A percentile compares a stretch with the other conserved stretches of the same genome.
These are phyloP conservation scores for Candida alai DNA, from an alignment of 805 yeast genomes.

Conservation along the genomic window DNA sequence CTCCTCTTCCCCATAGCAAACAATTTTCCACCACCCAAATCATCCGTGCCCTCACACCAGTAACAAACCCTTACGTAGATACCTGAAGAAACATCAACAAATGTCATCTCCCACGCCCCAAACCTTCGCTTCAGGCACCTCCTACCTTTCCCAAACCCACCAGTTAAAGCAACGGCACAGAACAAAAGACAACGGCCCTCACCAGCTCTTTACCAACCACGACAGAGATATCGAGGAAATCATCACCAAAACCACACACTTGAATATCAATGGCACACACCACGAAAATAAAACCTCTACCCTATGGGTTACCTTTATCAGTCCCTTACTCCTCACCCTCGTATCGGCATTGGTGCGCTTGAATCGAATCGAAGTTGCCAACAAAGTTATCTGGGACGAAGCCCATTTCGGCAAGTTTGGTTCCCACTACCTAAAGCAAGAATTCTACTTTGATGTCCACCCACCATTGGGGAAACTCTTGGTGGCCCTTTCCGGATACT, in stretches of 20 bases:
- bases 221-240: conserved; percentile 20
- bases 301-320: conserved; percentile 15
- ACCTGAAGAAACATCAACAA: too few species aligned
- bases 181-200: neutral
- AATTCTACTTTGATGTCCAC: conserved; percentile 93
- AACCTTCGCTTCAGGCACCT: too few species aligned
- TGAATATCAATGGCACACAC: conserved; percentile 10
- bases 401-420: conserved; percentile 98
- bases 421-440: conserved; percentile 80
- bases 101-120: too few species aligned
- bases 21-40: too few species aligned
- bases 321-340: conserved; percentile 33
- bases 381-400: conserved; percentile 92
- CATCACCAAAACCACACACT: conserved; percentile 18
- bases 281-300: neutral
- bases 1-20: too few species aligned
- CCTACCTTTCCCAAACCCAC: too few species aligned
- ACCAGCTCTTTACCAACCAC: too few species aligned
- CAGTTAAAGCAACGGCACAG: too few species aligned
- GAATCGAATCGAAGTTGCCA: conserved; percentile 67
- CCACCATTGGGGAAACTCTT: conserved; percentile 96
- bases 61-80: too few species aligned
- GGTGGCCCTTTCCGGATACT: conserved; percentile 80
- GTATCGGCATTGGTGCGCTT: conserved; percentile 53
- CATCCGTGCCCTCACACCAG: too few species aligned